These are phyloP conservation scores for Cadophora sp. DNA, from an alignment of 2,329 filamentous ascomycete genomes.

Conservation along the genomic window DNA sequence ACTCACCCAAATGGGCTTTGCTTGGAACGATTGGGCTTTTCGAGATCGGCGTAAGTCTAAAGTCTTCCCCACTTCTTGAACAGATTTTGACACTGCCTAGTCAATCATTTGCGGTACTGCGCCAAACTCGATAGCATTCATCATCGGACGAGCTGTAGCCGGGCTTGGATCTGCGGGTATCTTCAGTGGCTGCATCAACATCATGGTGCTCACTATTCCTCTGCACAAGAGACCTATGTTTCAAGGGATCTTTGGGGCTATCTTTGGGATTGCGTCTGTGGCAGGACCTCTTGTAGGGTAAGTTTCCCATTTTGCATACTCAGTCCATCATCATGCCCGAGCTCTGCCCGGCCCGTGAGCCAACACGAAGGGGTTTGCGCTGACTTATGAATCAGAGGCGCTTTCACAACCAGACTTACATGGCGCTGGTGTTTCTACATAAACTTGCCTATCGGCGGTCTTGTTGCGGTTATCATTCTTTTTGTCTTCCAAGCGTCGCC, in stretches of 20 bases:
- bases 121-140: conserved; percentile 44
- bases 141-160: conserved; percentile 45
- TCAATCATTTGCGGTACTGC: conserved; percentile 45
- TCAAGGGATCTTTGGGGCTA: conserved; percentile 40
- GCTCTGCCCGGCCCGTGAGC: no score
- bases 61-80: background rate
- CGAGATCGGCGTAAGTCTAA: conserved; percentile 42
- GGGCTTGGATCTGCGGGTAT: conserved; percentile 41
- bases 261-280: conserved; percentile 44
- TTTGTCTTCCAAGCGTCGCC: conserved; percentile 29
- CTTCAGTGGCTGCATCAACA: conserved; percentile 41
- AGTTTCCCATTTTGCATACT: background rate
- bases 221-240: conserved; percentile 41
- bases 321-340: background rate
- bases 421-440: conserved; percentile 47
- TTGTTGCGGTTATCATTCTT: conserved; percentile 31
- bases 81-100: conserved; percentile 30
- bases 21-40: conserved; percentile 44
- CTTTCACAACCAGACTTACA: conserved; percentile 45
- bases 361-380: background rate
- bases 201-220: conserved; percentile 41
- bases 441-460: conserved; percentile 47
- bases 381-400: conserved; percentile 44
- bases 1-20: conserved; percentile 42
- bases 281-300: conserved; percentile 43